Base-by-base conservation (phyloP, 2,329 filamentous ascomycete species). In the Aspergillus brunneoviolaceus region DNA sequence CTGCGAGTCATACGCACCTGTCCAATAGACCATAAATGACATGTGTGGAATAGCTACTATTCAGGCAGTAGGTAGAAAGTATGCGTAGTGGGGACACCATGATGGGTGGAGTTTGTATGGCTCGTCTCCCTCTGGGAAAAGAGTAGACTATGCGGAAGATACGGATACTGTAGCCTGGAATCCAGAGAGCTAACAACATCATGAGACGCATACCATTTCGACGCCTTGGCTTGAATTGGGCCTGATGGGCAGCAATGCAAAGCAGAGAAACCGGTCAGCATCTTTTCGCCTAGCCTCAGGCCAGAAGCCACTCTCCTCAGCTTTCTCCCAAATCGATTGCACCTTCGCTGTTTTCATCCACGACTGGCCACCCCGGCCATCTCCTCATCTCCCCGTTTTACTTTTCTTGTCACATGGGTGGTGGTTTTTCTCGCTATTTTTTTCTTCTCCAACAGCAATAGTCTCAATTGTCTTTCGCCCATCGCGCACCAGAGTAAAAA, bases 191-290 rank as follows among this genome's bases (percentile, higher is more conserved):
- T 12, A 12, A 35, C 6, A 45, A 19, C 14, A 48, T 48, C 27
- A 48, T 55, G 39, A 48, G 52, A 55, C 39, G 42, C 52, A 33
- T 35, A 47, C 12, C 39, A 48, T 48, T 16, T 39, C 25, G 25
- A 54, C 31, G 19, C 42, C 52, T 48, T 55, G 52, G 52, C 52
- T 21, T 29, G 51, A 45, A 21, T 31, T 45, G 27, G 31, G 23
- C 42, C 52, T 29, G 52, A 55, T 33, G 52, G 52, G 52, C 52
- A 48, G 52, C 52, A 55, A 48, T 48, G 39, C 39, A 45, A 45
- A n/a, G 39, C 27, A 29, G 7, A 29, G 7, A 7, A 45, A 14
- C 16, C 39, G 16, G 16, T 45, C 39, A 45, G 39, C 39, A 45
- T 45, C 4, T 45, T 45, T 45, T 35, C 16, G 16, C 16, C 16